These are phyloP conservation scores for Colletotrichum sublineola DNA, from an alignment of 2,329 filamentous ascomycete genomes.

Conservation along the genomic window DNA sequence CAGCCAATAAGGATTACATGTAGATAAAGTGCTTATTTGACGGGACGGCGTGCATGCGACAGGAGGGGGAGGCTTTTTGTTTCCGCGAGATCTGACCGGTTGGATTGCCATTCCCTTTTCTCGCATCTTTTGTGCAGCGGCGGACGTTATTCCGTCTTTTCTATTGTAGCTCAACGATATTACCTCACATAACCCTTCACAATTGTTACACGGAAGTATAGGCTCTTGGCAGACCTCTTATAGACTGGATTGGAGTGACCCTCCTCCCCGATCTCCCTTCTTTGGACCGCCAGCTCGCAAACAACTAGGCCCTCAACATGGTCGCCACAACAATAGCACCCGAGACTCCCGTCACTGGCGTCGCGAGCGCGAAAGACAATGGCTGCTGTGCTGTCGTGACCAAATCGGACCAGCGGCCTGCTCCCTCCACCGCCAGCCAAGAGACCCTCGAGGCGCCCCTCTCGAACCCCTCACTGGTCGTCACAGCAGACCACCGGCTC, in stretches of 20 bases:
- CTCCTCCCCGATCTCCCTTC: not conserved
- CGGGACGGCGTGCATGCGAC: not conserved
- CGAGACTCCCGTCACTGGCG: constrained; percentile 18
- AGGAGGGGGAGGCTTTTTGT: not conserved
- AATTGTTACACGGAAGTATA: not conserved
- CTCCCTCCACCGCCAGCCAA: not conserved
- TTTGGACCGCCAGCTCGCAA: not conserved
- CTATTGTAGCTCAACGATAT: not conserved
- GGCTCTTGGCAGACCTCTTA: not conserved
- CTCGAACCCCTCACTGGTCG: constrained; percentile 68
- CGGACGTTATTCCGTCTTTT: not conserved
- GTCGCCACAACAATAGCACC: constrained; percentile 23
- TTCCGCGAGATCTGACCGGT: not conserved
- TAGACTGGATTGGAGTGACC: too few relatives aligned
- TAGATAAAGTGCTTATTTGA: constrained; percentile 1
- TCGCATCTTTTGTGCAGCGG: not conserved
- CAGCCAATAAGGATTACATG: constrained; percentile 10
- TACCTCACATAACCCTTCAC: not conserved
- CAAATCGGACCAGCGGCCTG: constrained; percentile 11
- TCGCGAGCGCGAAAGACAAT: constrained; percentile 17
- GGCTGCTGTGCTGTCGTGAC: constrained; percentile 24
- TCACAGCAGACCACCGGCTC: constrained; percentile 71
- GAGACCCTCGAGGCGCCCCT: constrained; percentile 47
- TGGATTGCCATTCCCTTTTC: not conserved
- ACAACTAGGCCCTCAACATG: not conserved